Evolutionary conservation across 2,329 filamentous ascomycete species (phyloP).

Genomic region (Xylariaceae sp.): DNA sequence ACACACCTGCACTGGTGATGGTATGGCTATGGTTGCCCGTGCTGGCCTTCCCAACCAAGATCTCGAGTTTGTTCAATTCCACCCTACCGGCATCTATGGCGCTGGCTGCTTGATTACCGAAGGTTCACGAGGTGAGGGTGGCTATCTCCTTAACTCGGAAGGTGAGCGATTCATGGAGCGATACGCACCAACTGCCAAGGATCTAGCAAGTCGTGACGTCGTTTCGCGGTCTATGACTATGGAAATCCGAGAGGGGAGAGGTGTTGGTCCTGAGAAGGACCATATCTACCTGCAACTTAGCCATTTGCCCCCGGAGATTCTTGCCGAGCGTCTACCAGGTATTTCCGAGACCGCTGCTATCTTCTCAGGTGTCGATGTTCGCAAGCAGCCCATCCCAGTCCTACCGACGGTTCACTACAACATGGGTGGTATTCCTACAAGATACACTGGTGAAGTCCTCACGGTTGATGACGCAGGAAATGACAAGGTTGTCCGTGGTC

Average conservation of each 20-base stretch:
- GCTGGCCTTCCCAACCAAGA: conserved; percentile 98
- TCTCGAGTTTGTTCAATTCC: conserved; percentile 99
- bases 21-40: conserved; percentile 98
- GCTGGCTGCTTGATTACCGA: conserved; percentile 98
- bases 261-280: conserved; percentile 95
- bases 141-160: conserved; percentile 95
- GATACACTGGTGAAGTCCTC: conserved; percentile 95
- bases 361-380: conserved; percentile 95
- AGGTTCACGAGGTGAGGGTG: conserved; percentile 96
- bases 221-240: conserved; percentile 98
- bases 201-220: conserved; percentile 94
- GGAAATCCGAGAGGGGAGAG: conserved; percentile 96
- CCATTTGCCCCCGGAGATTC: conserved; percentile 87
- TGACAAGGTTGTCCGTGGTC: conserved; percentile 90
- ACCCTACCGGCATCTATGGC: conserved; percentile 98
- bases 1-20: conserved; percentile 97
- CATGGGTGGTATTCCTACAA: conserved; percentile 98
- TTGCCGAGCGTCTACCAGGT: conserved; percentile 95
- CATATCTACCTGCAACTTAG: conserved; percentile 98
- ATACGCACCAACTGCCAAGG: conserved; percentile 96
- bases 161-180: conserved; percentile 99
- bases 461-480: conserved; percentile 84
- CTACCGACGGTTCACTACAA: conserved; percentile 98
- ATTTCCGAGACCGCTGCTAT: conserved; percentile 98
- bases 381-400: conserved; percentile 95